Evolutionary conservation across 164 flowering plant genomes (phyloP).

Genomic region (Platanus orientalis): DNA sequence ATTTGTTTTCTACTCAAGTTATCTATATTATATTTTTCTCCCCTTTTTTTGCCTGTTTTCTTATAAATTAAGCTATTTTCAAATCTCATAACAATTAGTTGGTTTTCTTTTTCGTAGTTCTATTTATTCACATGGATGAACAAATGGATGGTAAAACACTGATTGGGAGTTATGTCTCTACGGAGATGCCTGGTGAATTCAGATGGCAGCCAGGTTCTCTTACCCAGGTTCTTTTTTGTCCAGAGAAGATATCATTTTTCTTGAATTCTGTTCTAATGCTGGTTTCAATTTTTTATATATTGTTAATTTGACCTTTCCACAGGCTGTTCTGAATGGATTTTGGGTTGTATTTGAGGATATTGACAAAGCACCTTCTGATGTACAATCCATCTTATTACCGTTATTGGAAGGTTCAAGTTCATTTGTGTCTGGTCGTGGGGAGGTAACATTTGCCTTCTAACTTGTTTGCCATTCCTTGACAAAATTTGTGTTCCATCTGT

Average conservation of each 20-base stretch:
- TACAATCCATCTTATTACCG: conserved; percentile 69
- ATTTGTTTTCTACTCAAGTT: too few species aligned
- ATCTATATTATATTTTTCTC: too few species aligned
- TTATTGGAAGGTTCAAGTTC: conserved; percentile 71
- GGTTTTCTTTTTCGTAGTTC: conserved; percentile 32
- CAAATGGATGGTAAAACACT: conserved; percentile 87
- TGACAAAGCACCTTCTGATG: conserved; percentile 89
- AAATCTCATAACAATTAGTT: background rate
- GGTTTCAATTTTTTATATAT: background rate
- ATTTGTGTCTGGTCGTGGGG: conserved; percentile 70
- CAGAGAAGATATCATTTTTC: background rate
- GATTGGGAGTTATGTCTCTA: conserved; percentile 78
- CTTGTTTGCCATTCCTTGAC: background rate
- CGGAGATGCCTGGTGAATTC: conserved; percentile 95
- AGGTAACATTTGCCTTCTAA: conserved; percentile 39
- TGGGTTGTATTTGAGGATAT: conserved; percentile 96
- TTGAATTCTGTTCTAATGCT: background rate
- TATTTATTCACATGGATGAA: conserved; percentile 92
- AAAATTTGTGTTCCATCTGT: background rate
- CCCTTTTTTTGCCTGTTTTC: background rate
- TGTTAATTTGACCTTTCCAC: background rate
- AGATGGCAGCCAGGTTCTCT: conserved; percentile 98
- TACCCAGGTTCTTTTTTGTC: conserved; percentile 55
- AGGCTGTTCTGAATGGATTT: conserved; percentile 78
- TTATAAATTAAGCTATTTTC: background rate